phyloP scores from a whole-genome alignment of 2,329 filamentous ascomycete species.

The Paramyrothecium sp. region DNA sequence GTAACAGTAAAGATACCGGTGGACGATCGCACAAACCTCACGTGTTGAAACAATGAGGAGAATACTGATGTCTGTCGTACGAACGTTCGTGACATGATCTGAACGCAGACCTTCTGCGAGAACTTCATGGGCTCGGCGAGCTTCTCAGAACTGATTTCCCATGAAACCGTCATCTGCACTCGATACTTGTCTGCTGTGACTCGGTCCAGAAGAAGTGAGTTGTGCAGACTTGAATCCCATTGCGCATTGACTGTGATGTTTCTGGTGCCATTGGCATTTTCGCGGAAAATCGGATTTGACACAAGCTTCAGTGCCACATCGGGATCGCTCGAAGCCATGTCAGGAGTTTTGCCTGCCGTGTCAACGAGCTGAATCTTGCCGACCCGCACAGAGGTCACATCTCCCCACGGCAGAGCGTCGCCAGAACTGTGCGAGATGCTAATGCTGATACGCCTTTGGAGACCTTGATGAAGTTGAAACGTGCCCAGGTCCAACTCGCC shows the following conservation, averaged over 20 bases:
- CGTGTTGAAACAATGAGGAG: slow-evolving; percentile 80
- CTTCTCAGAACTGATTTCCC: slow-evolving; percentile 82
- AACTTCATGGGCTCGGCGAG: slow-evolving; percentile 89
- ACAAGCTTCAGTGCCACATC: slow-evolving; percentile 78
- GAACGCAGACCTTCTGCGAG: slow-evolving; percentile 74
- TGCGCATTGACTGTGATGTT: slow-evolving; percentile 86
- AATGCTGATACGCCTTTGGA: slow-evolving; percentile 85
- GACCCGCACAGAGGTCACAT: slow-evolving; percentile 73
- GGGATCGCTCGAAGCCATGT: slow-evolving; percentile 68
- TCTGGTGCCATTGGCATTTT: slow-evolving; percentile 86
- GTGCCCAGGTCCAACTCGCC: slow-evolving; percentile 83
- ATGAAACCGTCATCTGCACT: slow-evolving; percentile 82
- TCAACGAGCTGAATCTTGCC: slow-evolving; percentile 83
- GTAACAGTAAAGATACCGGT: slow-evolving; percentile 83
- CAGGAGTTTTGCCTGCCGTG: slow-evolving; percentile 78
- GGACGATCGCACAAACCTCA: slow-evolving; percentile 82
- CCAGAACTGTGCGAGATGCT: slow-evolving; percentile 90
- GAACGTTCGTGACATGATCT: slow-evolving; percentile 81
- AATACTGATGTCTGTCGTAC: slow-evolving; percentile 86
- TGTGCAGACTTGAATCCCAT: slow-evolving; percentile 94
- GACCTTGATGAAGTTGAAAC: slow-evolving; percentile 91
- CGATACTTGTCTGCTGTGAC: slow-evolving; percentile 90
- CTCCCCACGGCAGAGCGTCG: slow-evolving; percentile 84
- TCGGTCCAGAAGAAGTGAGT: slow-evolving; percentile 88
- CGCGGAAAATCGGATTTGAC: slow-evolving; percentile 73